These are phyloP conservation scores for Microbotryum lychnidis-dioicae DNA, from an alignment of 1,284 basidiomycete species.

Conservation along the genomic window DNA sequence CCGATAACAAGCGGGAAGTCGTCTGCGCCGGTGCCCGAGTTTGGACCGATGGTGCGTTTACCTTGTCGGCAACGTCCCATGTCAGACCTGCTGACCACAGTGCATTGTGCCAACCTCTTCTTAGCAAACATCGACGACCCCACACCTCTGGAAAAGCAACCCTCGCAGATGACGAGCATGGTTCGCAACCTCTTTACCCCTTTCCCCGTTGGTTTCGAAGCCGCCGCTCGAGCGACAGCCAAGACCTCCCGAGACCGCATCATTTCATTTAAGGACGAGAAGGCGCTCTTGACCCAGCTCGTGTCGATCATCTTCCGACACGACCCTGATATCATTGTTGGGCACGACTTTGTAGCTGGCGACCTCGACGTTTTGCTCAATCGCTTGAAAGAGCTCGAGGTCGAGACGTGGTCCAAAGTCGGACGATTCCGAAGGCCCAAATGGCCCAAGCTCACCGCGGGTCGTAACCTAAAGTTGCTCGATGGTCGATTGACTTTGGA, in stretches of 20 bases:
- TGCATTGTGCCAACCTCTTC: not conserved
- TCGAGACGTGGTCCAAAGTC: slow-evolving; percentile 87
- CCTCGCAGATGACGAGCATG: slow-evolving; percentile 75
- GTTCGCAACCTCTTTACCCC: slow-evolving; percentile 55
- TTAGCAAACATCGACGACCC: slow-evolving; percentile 78
- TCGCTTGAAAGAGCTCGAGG: slow-evolving; percentile 81
- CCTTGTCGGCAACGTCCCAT: slow-evolving; percentile 2
- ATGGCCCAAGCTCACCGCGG: slow-evolving; percentile 65
- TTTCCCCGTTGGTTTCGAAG: slow-evolving; percentile 81
- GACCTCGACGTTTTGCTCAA: slow-evolving; percentile 84
- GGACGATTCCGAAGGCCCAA: slow-evolving; percentile 81
- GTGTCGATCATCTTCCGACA: slow-evolving; percentile 70
- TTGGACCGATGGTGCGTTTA: slow-evolving; percentile 72
- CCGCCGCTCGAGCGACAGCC: slow-evolving; percentile 16
- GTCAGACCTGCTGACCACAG: not conserved
- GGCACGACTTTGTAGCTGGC: slow-evolving; percentile 90
- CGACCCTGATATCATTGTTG: slow-evolving; percentile 90
- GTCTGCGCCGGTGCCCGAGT: slow-evolving; percentile 75
- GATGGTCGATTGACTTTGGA: slow-evolving; percentile 85
- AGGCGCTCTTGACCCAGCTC: slow-evolving; percentile 73
- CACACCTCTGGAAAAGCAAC: slow-evolving; percentile 75
- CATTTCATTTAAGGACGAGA: slow-evolving; percentile 59
- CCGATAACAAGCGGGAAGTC: slow-evolving; percentile 86
- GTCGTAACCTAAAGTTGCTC: slow-evolving; percentile 73
- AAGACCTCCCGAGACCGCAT: slow-evolving; percentile 58